Percentiles rank a stretch among this genome's conserved stretches.
These are phyloP conservation scores for Xylaria hypoxylon DNA, from an alignment of 2,329 filamentous ascomycete genomes.

Conservation along the genomic window DNA sequence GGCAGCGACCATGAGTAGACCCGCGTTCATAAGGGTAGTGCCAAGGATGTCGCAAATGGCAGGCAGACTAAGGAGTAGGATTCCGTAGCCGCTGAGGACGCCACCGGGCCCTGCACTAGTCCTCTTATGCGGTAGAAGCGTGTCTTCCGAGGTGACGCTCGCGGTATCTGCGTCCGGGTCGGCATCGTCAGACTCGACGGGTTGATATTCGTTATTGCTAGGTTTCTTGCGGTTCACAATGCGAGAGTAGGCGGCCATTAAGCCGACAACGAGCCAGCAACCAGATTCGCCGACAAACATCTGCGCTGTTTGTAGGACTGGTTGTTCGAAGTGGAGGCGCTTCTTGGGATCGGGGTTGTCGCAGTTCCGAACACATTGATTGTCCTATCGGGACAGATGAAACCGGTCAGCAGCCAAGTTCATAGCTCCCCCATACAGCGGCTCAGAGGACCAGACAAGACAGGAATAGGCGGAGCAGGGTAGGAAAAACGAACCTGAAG, in stretches of 20 bases:
- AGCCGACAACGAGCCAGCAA: constrained; percentile 89
- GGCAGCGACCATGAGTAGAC: constrained; percentile 90
- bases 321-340: constrained; percentile 86
- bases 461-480: constrained; percentile 7
- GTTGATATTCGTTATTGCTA: constrained; percentile 71
- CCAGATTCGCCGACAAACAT: constrained; percentile 99
- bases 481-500: constrained; percentile 75
- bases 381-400: constrained; percentile 70
- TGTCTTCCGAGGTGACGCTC: constrained; percentile 57
- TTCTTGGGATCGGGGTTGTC: constrained; percentile 74
- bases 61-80: constrained; percentile 83
- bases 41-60: constrained; percentile 94
- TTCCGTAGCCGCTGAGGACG: constrained; percentile 75
- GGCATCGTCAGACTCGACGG: constrained; percentile 64
- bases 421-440: neutral
- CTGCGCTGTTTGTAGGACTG: constrained; percentile 94
- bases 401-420: constrained; percentile 23
- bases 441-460: constrained; percentile 1
- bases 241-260: constrained; percentile 73
- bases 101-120: constrained; percentile 58
- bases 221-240: constrained; percentile 60
- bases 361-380: constrained; percentile 96
- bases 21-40: constrained; percentile 97
- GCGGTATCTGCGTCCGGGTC: constrained; percentile 61
- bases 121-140: constrained; percentile 49